Base-by-base conservation (phyloP, 2,329 filamentous ascomycete genomes). In the Trichoderma sp. region DNA sequence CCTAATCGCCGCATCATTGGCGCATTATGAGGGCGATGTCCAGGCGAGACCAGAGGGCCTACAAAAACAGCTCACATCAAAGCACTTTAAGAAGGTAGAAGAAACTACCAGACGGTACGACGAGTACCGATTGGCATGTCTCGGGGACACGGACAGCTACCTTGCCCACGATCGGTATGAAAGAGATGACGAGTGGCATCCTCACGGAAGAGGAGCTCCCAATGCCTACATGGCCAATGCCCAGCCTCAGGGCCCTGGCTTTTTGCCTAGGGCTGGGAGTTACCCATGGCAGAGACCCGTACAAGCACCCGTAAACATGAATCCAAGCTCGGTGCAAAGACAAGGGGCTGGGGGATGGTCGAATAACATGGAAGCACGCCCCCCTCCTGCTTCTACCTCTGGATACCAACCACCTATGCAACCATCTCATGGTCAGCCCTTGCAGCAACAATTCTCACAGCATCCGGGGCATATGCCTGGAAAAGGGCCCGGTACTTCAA, bases 1-100 rank as follows among this genome's bases (percentile, higher is more conserved):
- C 21, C 68, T 70, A 30, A 71, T 69, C 34, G 68, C 61, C 1
- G 54, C 54, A 1, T 66, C 68, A 2, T 8, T 69, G 14, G 68
- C 61, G 1, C 68, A 66, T 24, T 69, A 69, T 10, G 54, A 70
- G 39, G 64, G 54, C 7, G 64, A 59, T 11, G 59, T 66, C 39
- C 30, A 28, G 3, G 28, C 51, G 18, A 55, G 54, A 5, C 64
- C 64, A 13, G 54, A 66, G 30, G 63, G 63, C 1, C 18, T 66
- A 11, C 64, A 59, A 21, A 66, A 66, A 13, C 64, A 66, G 14
- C 64, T 66, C n/a, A 66, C 64, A 8, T 59, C 64, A 7, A 66
- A 59, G 21, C 64, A 66, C 16, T 66, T 66, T 6, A 59, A 66
- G 54, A 66, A 66, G 16, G 64, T 66, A 6, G 64, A 66, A 24